Base-by-base conservation (phyloP, 345 rosid species). In the Aquilaria malaccensis region DNA sequence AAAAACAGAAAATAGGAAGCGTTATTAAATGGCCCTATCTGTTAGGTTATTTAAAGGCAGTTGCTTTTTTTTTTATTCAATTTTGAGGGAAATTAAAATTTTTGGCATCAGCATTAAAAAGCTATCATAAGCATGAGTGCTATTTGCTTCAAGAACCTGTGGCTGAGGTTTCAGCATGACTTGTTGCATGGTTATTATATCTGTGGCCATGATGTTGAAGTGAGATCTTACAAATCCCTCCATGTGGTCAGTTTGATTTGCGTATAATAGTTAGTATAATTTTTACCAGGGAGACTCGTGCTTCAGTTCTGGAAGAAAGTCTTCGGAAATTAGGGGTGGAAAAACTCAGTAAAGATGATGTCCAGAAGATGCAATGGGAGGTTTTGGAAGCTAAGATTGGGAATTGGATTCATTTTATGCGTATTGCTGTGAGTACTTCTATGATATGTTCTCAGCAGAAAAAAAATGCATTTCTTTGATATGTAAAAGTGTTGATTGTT, bases 351-450 rank as follows among this genome's bases (percentile, higher is more conserved):
- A 94, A 84, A 83, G 99, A 94, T 53, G 99, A 94, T 71, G 96
- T 94, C 62, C 99, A 88, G 77, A 86, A 83, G 84, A 86, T 90
- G 97, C 97, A 80, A 50, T 94, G 99, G 99, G 99, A 90, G 77
- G 90, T 83, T 67, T 79, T 94, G 80, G 99, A 94, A 81, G 92
- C 96, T 57, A 94, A 94, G 82, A 94, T 90, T 60, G 96, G 96
- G 67, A 88, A 85, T 43, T 94, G 99, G 99, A 94, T 90, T 72
- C 99, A 94, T 79, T 90, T 84, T 70, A 94, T 90, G 95, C 97
- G 97, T 52, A 94, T 90, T 72, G 96, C 99, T 72, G 99, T 94
- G 75, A 90, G 94, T 33, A 74, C 31, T 60, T 6, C 37, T 43
- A 10, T 52, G 46, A 60, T 37, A 1, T 3, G 5, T 37, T 37